Percentiles rank a stretch among this genome's conserved stretches.
These are phyloP conservation scores for Geotrichum bryndzae DNA, from an alignment of 1,139 yeast genomes.

Conservation along the genomic window DNA sequence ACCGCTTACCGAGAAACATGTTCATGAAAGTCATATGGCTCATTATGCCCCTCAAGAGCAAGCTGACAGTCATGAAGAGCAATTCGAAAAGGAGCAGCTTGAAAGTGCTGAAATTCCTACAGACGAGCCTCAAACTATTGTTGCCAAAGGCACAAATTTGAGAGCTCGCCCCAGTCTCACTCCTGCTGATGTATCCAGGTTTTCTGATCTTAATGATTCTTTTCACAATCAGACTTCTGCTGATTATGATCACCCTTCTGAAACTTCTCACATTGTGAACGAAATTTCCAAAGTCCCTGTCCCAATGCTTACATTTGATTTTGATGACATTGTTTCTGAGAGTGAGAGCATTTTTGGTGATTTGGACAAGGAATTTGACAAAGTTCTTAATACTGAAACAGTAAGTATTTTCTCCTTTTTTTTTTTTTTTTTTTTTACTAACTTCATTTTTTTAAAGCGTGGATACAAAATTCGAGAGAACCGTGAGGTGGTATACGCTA, in stretches of 20 bases:
- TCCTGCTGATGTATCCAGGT: constrained; percentile 27
- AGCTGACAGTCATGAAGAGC: background rate
- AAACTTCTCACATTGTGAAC: constrained; percentile 36
- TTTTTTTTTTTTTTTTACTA: background rate
- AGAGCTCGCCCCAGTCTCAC: constrained; percentile 35
- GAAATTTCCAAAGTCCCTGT: constrained; percentile 42
- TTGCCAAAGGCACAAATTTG: constrained; percentile 17
- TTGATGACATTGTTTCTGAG: constrained; percentile 34
- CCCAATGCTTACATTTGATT: constrained; percentile 26
- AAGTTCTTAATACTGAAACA: constrained; percentile 31
- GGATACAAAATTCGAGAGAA: constrained; percentile 35
- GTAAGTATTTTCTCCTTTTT: constrained; percentile 17
- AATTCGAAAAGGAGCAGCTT: background rate
- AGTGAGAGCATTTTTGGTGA: constrained; percentile 42
- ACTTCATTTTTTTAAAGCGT: constrained; percentile 20
- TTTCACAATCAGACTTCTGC: background rate
- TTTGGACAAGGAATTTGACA: constrained; percentile 37
- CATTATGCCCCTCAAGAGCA: background rate
- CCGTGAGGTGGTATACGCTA: constrained; percentile 33
- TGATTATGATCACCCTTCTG: background rate
- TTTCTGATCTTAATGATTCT: constrained; percentile 14
- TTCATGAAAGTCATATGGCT: background rate
- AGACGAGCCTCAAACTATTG: constrained; percentile 4
- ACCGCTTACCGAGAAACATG: background rate
- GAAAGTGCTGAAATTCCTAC: background rate